phyloP scores from a whole-genome alignment of 208 protist species.

The Crithidia thermophila region DNA sequence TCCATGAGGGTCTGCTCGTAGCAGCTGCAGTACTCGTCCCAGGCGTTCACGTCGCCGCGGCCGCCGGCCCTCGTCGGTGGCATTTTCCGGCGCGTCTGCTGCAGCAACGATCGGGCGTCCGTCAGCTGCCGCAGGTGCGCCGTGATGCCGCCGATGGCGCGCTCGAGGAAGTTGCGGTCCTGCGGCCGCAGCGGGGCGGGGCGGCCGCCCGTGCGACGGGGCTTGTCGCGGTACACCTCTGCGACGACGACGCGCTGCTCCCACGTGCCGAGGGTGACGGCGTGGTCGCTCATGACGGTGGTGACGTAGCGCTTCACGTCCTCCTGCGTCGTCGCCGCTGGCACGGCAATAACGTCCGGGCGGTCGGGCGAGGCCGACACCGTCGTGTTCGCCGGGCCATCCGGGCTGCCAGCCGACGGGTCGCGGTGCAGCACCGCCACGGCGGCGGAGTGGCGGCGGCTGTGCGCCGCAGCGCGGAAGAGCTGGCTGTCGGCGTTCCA shows the following conservation, averaged over 20 bases:
- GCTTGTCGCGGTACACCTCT: conserved; percentile 43
- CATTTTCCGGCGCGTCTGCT: conserved; percentile 10
- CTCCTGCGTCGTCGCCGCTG: conserved; percentile 20
- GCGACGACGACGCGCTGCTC: conserved; percentile 29
- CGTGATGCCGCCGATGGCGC: conserved; percentile 6
- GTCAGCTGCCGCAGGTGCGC: conserved; percentile 23
- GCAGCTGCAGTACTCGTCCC: conserved; percentile 36
- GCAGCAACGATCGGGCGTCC: conserved; percentile 30
- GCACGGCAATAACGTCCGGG: not conserved
- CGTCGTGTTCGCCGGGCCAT: conserved; percentile 3
- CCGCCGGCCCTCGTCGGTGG: conserved; percentile 8
- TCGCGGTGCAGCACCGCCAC: conserved; percentile 11
- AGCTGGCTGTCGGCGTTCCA: not conserved
- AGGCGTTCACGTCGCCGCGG: conserved; percentile 16
- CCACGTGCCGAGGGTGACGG: conserved; percentile 30
- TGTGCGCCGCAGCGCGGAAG: not conserved
- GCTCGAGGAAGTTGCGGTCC: conserved; percentile 40
- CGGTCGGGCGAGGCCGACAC: conserved; percentile 8
- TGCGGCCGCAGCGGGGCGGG: conserved; percentile 33
- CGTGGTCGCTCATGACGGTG: conserved; percentile 31
- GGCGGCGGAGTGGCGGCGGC: conserved; percentile 13
- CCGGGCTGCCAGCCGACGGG: not conserved
- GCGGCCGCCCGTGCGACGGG: conserved; percentile 33
- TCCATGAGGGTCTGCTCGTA: conserved; percentile 25
- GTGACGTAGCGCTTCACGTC: conserved; percentile 36